Percentiles rank a stretch among this genome's conserved stretches.
Conservation (phyloP, 306 rosid genomes). For the Neltuma alba region DNA sequence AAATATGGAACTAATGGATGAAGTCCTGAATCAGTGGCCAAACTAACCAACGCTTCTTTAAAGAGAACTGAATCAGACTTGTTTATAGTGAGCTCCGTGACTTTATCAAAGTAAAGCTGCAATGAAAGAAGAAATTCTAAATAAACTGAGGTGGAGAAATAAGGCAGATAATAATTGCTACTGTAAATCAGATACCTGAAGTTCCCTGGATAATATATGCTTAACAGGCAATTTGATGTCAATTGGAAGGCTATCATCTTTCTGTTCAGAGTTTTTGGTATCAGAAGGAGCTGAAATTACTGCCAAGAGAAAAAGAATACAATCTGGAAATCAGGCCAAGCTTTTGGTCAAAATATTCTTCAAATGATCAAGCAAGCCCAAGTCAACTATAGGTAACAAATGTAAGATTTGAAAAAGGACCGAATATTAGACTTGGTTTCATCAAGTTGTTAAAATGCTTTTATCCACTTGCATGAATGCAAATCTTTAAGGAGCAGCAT, state of each 20-base stretch:
- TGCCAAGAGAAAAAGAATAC: constrained; percentile 29
- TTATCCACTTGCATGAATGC: constrained; percentile 16
- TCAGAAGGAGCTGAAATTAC: constrained; percentile 65
- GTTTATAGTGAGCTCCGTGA: constrained; percentile 62
- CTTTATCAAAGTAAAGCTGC: constrained; percentile 90
- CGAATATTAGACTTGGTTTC: neutral
- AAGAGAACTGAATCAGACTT: constrained; percentile 73
- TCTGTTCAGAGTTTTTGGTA: constrained; percentile 60
- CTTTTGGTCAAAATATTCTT: constrained; percentile 6
- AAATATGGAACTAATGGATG: constrained; percentile 93
- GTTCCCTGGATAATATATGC: constrained; percentile 83
- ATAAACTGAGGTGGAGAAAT: constrained; percentile 33
- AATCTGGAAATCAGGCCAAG: neutral
- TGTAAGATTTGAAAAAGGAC: constrained; percentile 17
- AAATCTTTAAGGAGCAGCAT: neutral
- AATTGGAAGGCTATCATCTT: constrained; percentile 74
- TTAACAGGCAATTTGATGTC: constrained; percentile 81
- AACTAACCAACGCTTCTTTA: constrained; percentile 78
- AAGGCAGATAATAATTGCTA: constrained; percentile 25
- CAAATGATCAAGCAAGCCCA: constrained; percentile 13
- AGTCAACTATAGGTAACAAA: neutral
- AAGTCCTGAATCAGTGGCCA: constrained; percentile 91
- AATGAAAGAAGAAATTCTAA: constrained; percentile 32
- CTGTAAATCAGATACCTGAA: constrained; percentile 59
- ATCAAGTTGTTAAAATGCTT: constrained; percentile 20